Evolutionary conservation across 83 land plant genomes (phyloP).

Genomic region (Thuja plicata): DNA sequence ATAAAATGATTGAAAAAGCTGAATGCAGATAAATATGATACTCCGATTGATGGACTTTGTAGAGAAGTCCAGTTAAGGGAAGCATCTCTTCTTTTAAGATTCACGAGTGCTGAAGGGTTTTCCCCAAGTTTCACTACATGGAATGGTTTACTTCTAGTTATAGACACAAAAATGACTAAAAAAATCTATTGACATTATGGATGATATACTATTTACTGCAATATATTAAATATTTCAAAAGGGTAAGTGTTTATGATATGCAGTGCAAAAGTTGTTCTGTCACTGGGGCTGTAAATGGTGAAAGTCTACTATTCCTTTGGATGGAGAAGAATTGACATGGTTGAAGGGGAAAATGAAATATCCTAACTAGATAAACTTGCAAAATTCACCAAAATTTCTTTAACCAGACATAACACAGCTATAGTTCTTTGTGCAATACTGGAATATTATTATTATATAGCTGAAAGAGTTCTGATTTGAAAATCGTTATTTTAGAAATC

Average conservation of each 20-base stretch:
- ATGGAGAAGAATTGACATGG: not conserved
- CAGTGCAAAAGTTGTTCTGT: not conserved
- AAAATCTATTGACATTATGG: not conserved
- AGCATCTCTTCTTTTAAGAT: constrained; percentile 24
- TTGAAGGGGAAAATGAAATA: not conserved
- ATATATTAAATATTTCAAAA: constrained; percentile 8
- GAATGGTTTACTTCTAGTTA: not conserved
- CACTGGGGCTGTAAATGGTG: not conserved
- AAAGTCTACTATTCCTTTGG: not conserved
- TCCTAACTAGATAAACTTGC: too few species aligned
- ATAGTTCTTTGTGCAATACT: too few species aligned
- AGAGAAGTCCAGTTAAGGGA: constrained; percentile 22
- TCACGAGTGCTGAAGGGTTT: constrained; percentile 22
- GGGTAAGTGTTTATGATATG: not conserved
- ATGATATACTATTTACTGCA: not conserved
- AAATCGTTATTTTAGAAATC: too few species aligned
- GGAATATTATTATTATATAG: too few species aligned
- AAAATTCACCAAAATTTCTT: too few species aligned
- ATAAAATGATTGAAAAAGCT: constrained; percentile 47
- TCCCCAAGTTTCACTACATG: not conserved
- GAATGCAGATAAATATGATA: constrained; percentile 30
- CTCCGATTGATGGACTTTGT: constrained; percentile 32
- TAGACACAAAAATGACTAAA: not conserved
- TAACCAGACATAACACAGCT: too few species aligned
- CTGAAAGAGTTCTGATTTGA: too few species aligned